Evolutionary conservation across 768 basidiomycete genomes (phyloP).

Genomic region (Lactarius deliciosus): DNA sequence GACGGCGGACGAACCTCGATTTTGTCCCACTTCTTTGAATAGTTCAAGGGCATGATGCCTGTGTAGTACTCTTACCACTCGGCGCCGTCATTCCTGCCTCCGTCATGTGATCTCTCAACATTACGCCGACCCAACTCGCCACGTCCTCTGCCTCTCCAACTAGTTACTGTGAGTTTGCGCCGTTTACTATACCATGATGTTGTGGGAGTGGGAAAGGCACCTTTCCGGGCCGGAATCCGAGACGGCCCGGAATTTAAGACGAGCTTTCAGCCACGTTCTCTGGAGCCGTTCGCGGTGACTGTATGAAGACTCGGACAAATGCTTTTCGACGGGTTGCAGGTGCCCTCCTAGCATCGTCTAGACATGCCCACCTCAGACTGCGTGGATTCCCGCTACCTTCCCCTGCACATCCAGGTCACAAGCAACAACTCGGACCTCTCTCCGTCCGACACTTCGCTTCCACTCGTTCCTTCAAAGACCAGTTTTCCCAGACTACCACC

Average conservation of each 20-base stretch:
- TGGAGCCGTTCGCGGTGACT: background rate
- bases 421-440: background rate
- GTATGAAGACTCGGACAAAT: slow-evolving; percentile 6
- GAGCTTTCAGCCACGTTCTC: no score
- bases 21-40: slow-evolving; percentile 97
- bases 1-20: slow-evolving; percentile 63
- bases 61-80: no score
- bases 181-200: no score
- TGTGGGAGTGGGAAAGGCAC: no score
- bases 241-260: no score
- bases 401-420: background rate
- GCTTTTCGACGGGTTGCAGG: slow-evolving; percentile 7
- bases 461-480: background rate
- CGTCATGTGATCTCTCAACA: no score
- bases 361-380: background rate
- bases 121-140: no score
- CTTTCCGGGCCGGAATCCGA: no score
- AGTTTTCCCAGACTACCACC: slow-evolving; percentile 6
- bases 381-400: background rate
- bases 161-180: no score
- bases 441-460: slow-evolving; percentile 6
- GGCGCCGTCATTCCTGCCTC: no score
- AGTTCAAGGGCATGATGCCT: slow-evolving; percentile 74
- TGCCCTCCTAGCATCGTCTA: slow-evolving; percentile 10
- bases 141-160: no score